Evolutionary conservation across 371 early-diverging fungal genomes (phyloP).

Genomic region (Nematocida major): DNA sequence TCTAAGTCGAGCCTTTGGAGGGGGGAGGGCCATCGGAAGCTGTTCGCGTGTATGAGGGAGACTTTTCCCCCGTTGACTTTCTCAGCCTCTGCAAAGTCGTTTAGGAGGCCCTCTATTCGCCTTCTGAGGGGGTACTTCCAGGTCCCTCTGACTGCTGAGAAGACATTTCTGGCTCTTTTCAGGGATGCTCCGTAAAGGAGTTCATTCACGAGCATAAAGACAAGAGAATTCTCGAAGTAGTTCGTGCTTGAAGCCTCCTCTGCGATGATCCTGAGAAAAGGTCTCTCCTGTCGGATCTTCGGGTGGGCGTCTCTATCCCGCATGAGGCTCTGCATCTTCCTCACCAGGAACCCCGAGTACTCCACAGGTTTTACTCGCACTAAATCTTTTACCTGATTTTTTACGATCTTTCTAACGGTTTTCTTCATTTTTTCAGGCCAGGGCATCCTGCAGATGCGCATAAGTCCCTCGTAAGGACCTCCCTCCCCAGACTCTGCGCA

Average conservation of each 20-base stretch:
- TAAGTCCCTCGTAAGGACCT: not conserved
- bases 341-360: not conserved
- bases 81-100: slow-evolving; percentile 6
- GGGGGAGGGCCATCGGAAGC: slow-evolving; percentile 40
- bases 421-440: not conserved
- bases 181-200: not conserved
- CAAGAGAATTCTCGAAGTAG: slow-evolving; percentile 20
- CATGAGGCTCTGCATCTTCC: not conserved
- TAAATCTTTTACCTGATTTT: not conserved
- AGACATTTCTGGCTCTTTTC: not conserved
- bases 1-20: slow-evolving; percentile 5
- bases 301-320: not conserved
- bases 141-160: not conserved
- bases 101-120: slow-evolving; percentile 16
- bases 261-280: slow-evolving; percentile 1
- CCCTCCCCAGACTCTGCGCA: not conserved
- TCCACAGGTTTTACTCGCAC: not conserved
- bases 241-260: not conserved
- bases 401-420: not conserved
- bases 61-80: not conserved
- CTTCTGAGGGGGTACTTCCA: slow-evolving; percentile 23
- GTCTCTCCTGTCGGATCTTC: not conserved
- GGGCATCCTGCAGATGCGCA: not conserved
- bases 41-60: slow-evolving; percentile 41
- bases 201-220: not conserved